Evolutionary conservation across 495 filamentous ascomycete genomes (phyloP).

Genomic region (Trichoderma reesei): DNA sequence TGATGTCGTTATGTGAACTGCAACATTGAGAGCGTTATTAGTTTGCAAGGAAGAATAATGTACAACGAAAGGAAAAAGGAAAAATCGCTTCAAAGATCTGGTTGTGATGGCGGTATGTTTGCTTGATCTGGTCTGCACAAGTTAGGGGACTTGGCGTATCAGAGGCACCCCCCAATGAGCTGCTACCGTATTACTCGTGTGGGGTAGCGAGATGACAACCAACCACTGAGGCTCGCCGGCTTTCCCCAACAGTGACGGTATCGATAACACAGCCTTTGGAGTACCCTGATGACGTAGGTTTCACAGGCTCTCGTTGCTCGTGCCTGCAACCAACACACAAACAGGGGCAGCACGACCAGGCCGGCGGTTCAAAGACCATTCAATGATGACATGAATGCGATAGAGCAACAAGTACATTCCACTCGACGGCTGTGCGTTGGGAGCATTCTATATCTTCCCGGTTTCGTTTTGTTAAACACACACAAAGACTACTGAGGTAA

Average conservation of each 20-base stretch:
- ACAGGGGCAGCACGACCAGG: no score
- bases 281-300: background rate
- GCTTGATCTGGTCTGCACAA: background rate
- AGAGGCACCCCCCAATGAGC: background rate
- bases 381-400: no score
- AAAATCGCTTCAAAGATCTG: background rate
- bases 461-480: no score
- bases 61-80: no score
- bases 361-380: no score
- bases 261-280: background rate
- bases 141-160: background rate
- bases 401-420: no score
- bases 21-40: background rate
- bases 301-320: no score
- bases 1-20: background rate
- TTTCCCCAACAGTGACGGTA: background rate
- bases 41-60: no score
- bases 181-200: background rate
- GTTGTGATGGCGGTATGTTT: background rate
- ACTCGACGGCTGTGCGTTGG: no score
- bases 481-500: no score
- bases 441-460: no score
- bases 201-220: conserved; percentile 5
- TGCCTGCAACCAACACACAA: no score
- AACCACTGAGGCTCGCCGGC: background rate